Evolutionary conservation across 2,329 filamentous ascomycete genomes (phyloP).

Genomic region (Fusarium pseudonygamai): DNA sequence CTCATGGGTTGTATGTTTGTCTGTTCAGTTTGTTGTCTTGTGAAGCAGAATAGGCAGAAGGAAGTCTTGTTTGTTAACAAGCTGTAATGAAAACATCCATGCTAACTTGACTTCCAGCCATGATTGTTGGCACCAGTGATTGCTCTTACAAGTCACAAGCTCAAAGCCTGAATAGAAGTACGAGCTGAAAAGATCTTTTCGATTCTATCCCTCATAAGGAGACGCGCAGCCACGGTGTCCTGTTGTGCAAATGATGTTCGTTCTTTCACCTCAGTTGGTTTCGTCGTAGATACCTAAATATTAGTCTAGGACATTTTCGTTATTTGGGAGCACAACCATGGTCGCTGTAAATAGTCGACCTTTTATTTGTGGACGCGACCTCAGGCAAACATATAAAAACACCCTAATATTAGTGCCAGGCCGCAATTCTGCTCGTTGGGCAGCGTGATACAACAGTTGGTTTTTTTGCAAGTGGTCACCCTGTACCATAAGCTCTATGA

Average conservation of each 20-base stretch:
- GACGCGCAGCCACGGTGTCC: too few relatives aligned
- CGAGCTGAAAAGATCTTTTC: too few relatives aligned
- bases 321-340: not conserved
- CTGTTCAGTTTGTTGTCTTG: not conserved
- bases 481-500: not conserved
- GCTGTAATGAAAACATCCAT: not conserved
- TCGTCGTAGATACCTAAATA: not conserved
- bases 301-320: not conserved
- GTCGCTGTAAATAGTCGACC: not conserved
- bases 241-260: not conserved
- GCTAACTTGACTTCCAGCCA: too few relatives aligned
- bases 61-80: not conserved
- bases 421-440: not conserved
- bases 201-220: too few relatives aligned
- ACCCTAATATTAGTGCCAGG: not conserved
- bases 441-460: not conserved
- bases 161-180: not conserved
- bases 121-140: not conserved
- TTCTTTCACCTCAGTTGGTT: not conserved
- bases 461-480: not conserved
- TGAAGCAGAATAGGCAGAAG: not conserved
- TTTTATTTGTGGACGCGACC: not conserved
- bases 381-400: not conserved
- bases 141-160: fast-evolving
- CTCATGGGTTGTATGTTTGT: not conserved